These are phyloP conservation scores for Guillardia theta DNA, from an alignment of 78 protist genomes.

Conservation along the genomic window DNA sequence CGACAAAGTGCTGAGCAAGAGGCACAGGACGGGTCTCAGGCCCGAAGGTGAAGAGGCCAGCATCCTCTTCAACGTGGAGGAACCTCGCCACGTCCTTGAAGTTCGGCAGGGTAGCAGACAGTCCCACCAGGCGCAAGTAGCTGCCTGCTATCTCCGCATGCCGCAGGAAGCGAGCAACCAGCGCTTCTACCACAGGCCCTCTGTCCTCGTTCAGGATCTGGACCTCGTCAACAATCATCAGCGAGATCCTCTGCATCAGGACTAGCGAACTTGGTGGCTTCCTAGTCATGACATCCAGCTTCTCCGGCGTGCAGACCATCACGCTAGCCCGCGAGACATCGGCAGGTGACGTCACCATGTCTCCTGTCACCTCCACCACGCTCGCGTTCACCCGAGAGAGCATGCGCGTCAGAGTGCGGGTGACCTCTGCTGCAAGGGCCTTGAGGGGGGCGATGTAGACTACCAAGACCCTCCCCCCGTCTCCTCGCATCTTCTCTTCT, in stretches of 20 bases:
- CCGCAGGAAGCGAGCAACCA: not conserved
- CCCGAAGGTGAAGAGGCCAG: too few species aligned
- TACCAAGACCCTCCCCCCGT: not conserved
- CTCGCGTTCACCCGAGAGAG: not conserved
- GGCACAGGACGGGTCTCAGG: not conserved
- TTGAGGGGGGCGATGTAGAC: not conserved
- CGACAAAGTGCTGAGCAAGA: not conserved
- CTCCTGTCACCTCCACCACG: not conserved
- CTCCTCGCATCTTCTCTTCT: not conserved
- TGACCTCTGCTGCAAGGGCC: not conserved
- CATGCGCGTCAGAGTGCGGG: not conserved
- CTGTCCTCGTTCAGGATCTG: not conserved
- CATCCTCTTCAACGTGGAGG: not conserved
- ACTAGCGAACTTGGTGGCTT: not conserved
- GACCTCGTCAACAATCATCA: not conserved
- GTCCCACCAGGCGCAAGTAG: not conserved
- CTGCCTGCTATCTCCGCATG: not conserved
- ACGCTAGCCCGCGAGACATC: not conserved
- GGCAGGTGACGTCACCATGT: not conserved
- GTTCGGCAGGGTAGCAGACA: not conserved
- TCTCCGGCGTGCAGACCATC: not conserved
- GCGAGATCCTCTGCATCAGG: not conserved
- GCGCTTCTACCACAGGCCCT: not conserved
- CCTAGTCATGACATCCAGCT: not conserved
- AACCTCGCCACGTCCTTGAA: not conserved